Conservation (phyloP, 352 stramenopile genomes). For the Achlya hypogyna region DNA sequence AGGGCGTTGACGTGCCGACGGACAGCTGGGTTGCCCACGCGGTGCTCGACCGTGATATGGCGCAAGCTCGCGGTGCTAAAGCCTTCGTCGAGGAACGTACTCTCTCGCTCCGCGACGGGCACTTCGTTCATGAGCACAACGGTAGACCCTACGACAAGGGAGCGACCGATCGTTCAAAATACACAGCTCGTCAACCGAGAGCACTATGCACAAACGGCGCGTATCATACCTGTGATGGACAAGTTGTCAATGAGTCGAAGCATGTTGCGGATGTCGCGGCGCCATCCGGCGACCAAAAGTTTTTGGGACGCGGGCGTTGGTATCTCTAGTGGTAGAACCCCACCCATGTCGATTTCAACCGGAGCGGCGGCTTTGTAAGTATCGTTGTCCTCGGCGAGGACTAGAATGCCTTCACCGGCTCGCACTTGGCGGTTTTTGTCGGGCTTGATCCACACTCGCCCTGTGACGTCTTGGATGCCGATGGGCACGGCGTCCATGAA, state of each 20-base stretch:
- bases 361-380: conserved; percentile 61
- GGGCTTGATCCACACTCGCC: conserved; percentile 54
- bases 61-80: conserved; percentile 37
- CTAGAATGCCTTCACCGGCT: conserved; percentile 61
- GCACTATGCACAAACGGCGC: not conserved
- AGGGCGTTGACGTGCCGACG: conserved; percentile 57
- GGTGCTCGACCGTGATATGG: conserved; percentile 55
- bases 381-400: conserved; percentile 83
- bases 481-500: conserved; percentile 80
- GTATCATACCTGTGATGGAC: conserved; percentile 33
- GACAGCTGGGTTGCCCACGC: conserved; percentile 71
- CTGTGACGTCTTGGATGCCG: conserved; percentile 51
- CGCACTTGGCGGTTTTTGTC: conserved; percentile 27
- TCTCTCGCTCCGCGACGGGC: conserved; percentile 45
- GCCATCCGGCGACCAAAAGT: conserved; percentile 84
- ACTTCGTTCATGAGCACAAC: conserved; percentile 80
- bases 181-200: not conserved
- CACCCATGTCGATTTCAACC: not conserved
- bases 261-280: conserved; percentile 84
- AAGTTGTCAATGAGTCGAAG: conserved; percentile 73
- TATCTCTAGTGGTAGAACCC: not conserved
- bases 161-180: not conserved
- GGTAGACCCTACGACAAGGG: conserved; percentile 38
- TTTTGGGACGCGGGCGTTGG: conserved; percentile 27
- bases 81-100: conserved; percentile 49